Evolutionary conservation across 1,139 yeast genomes (phyloP).

Genomic region (Zygosaccharomyces pseudobailii): DNA sequence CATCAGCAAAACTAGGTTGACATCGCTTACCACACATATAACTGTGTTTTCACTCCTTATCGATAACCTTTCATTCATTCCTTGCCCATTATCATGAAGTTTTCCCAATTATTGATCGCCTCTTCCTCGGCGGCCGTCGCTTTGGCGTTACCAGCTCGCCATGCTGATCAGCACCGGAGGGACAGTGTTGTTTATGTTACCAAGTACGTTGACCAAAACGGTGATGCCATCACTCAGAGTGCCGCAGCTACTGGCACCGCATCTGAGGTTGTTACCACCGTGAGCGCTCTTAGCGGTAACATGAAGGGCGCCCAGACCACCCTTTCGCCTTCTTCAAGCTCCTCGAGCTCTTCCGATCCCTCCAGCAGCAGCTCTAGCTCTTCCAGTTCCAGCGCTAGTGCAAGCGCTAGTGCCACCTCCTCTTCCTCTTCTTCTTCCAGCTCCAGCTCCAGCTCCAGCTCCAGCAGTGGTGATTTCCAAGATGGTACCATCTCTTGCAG

Average conservation of each 20-base stretch:
- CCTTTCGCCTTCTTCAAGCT: conserved; percentile 23
- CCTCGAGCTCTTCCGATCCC: conserved; percentile 9
- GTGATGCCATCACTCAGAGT: conserved; percentile 31
- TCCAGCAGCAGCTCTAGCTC: conserved; percentile 24
- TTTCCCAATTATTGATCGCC: conserved; percentile 18
- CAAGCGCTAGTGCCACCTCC: conserved; percentile 23
- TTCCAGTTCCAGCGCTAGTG: conserved; percentile 34
- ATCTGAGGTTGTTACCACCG: conserved; percentile 18
- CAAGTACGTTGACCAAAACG: conserved; percentile 43
- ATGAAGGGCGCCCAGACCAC: conserved; percentile 14
- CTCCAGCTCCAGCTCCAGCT: conserved; percentile 34
- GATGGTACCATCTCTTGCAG: conserved; percentile 80
- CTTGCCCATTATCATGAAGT: conserved; percentile 14
- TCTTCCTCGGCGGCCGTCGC: conserved; percentile 15
- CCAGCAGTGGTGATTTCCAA: conserved; percentile 42
- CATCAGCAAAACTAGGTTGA: not conserved
- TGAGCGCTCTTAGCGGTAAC: conserved; percentile 8
- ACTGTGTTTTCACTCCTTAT: conserved; percentile 6
- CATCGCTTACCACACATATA: conserved; percentile 5
- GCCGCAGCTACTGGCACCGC: conserved; percentile 23
- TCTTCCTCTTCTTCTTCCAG: conserved; percentile 30
- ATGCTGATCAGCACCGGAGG: conserved; percentile 46
- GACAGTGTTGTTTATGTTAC: conserved; percentile 50
- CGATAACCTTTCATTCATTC: not conserved
- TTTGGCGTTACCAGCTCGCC: conserved; percentile 35